Evolutionary conservation across 176 grass and related monocot species (phyloP).

Genomic region (Avena atlantica): DNA sequence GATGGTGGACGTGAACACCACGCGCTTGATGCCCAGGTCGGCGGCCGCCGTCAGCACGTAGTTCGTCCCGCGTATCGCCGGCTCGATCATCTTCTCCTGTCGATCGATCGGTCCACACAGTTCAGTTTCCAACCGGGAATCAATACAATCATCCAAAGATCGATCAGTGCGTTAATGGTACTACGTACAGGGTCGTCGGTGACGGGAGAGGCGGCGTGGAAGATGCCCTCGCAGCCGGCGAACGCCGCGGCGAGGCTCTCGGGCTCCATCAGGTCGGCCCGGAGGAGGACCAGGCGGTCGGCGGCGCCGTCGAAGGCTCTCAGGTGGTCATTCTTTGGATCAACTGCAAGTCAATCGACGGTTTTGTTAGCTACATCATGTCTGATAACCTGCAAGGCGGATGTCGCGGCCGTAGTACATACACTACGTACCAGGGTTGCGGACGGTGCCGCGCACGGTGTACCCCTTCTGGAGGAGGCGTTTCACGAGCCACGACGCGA

Average conservation of each 20-base stretch:
- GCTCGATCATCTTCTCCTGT: slow-evolving; percentile 83
- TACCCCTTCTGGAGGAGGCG: slow-evolving; percentile 76
- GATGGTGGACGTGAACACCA: slow-evolving; percentile 85
- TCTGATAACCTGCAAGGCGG: too few species aligned
- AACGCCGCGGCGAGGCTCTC: slow-evolving; percentile 50
- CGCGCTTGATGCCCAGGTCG: slow-evolving; percentile 57
- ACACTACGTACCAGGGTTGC: slow-evolving; percentile 61
- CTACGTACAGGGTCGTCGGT: slow-evolving; percentile 63
- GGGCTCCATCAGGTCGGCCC: slow-evolving; percentile 53
- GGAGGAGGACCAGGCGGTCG: slow-evolving; percentile 51
- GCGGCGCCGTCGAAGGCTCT: slow-evolving; percentile 46
- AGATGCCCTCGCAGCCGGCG: slow-evolving; percentile 63
- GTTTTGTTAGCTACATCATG: too few species aligned
- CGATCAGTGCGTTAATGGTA: neutral
- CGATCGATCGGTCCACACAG: neutral
- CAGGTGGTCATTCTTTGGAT: slow-evolving; percentile 64
- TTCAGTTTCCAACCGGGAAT: neutral
- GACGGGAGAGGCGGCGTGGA: slow-evolving; percentile 66
- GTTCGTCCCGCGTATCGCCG: slow-evolving; percentile 63
- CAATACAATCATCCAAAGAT: neutral
- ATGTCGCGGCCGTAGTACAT: neutral
- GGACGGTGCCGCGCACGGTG: slow-evolving; percentile 76
- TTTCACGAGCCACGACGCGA: slow-evolving; percentile 97
- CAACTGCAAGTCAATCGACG: slow-evolving; percentile 19
- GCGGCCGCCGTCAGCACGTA: slow-evolving; percentile 65